phyloP scores from a whole-genome alignment of 23 red algal genomes.

The Gracilaria gracilis region DNA sequence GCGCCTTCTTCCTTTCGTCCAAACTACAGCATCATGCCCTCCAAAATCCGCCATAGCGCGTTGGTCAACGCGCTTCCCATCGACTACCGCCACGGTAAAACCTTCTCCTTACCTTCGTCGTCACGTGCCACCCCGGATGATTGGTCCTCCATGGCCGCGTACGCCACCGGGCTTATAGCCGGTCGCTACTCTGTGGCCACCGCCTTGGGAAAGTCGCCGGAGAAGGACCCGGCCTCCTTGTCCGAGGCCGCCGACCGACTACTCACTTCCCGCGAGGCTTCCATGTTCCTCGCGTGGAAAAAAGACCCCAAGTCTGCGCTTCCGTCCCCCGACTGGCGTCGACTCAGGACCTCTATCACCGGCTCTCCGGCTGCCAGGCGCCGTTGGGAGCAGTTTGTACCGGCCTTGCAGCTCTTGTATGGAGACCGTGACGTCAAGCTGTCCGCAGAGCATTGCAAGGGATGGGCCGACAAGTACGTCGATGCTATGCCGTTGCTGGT shows the following conservation, averaged over 20 bases:
- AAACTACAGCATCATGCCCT: background rate
- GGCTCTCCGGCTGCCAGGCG: constrained; percentile 18
- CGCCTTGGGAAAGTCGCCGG: constrained; percentile 14
- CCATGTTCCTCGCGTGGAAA: constrained; percentile 40
- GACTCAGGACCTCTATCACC: constrained; percentile 23
- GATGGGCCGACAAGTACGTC: constrained; percentile 57
- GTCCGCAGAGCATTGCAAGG: constrained; percentile 53
- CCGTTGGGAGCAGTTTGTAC: constrained; percentile 46
- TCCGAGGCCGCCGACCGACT: constrained; percentile 42
- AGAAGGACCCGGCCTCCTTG: constrained; percentile 16
- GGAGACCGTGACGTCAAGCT: background rate
- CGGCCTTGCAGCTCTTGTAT: constrained; percentile 44
- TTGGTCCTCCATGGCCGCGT: constrained; percentile 32
- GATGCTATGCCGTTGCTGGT: constrained; percentile 53
- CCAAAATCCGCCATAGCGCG: constrained; percentile 10
- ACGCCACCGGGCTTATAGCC: constrained; percentile 30
- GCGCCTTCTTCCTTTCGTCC: background rate
- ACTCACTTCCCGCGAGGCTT: constrained; percentile 55
- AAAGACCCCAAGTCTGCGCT: background rate
- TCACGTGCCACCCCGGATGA: constrained; percentile 10
- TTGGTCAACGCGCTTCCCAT: constrained; percentile 17
- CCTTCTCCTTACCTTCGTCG: constrained; percentile 6
- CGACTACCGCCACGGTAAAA: constrained; percentile 26
- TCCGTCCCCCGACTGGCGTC: constrained; percentile 51
- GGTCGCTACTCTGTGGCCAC: constrained; percentile 57